Conservation (phyloP, 441 rosid species). For the Pelargonium citronellum region DNA sequence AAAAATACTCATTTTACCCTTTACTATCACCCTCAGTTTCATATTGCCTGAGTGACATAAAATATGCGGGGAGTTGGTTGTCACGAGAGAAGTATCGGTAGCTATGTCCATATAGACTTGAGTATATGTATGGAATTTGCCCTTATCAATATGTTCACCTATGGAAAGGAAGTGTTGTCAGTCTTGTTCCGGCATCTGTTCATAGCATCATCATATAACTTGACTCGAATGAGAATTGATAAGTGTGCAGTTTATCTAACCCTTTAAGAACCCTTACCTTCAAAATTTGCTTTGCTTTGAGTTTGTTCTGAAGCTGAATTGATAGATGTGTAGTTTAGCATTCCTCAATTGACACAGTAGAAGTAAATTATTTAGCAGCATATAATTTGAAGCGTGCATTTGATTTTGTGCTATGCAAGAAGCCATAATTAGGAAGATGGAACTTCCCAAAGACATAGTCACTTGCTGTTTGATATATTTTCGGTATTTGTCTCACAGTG, state of each 20-base stretch:
- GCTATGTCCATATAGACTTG: no score
- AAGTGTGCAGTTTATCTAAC: background rate
- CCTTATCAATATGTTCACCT: no score
- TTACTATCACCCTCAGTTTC: no score
- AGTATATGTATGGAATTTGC: no score
- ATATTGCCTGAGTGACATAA: no score
- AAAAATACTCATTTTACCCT: no score
- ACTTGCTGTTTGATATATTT: background rate
- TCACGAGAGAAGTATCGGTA: no score
- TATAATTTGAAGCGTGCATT: background rate
- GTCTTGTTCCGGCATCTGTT: background rate
- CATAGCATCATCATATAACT: background rate
- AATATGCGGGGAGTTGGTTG: no score
- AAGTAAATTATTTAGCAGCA: background rate
- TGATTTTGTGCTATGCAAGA: background rate
- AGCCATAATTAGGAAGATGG: background rate
- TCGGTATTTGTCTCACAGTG: constrained; percentile 34
- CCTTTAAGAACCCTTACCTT: background rate
- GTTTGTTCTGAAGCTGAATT: background rate
- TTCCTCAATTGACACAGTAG: constrained; percentile 1
- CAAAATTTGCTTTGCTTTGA: background rate
- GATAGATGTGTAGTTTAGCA: background rate
- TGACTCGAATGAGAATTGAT: background rate
- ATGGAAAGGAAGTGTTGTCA: background rate
- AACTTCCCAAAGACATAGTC: no score